These are phyloP conservation scores for Canna indica DNA, from an alignment of 176 grass and related monocot genomes.

Conservation along the genomic window DNA sequence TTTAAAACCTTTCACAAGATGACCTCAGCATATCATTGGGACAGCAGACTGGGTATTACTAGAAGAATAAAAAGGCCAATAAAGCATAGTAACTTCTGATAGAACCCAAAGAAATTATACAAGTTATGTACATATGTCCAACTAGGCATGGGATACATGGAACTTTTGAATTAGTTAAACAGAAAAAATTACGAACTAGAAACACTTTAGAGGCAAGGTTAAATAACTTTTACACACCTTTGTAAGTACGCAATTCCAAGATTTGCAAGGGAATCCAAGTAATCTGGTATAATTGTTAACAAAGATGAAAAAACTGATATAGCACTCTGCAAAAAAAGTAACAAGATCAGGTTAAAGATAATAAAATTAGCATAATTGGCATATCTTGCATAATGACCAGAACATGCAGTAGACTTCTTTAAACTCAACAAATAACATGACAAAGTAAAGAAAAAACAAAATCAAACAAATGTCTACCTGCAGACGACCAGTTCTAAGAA, in stretches of 20 bases:
- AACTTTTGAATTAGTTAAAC: no score
- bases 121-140: no score
- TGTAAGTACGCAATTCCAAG: conserved; percentile 85
- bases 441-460: not conserved
- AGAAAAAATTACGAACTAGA: no score
- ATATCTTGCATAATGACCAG: not conserved
- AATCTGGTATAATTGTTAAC: conserved; percentile 58
- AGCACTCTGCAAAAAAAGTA: conserved; percentile 57
- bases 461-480: conserved; percentile 36
- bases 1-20: not conserved
- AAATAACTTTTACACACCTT: conserved; percentile 43
- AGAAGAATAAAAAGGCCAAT: not conserved
- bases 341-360: not conserved
- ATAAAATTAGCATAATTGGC: not conserved
- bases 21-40: not conserved
- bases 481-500: conserved; percentile 73
- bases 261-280: conserved; percentile 82
- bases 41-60: not conserved
- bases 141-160: no score
- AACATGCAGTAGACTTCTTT: conserved; percentile 5
- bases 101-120: not conserved
- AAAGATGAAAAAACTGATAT: conserved; percentile 92
- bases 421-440: not conserved
- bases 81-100: not conserved
- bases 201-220: no score